Evolutionary conservation across 208 protist species (phyloP), one percentile per base, ranked within the genome.

Genomic region (Leishmania tarentolae): DNA sequence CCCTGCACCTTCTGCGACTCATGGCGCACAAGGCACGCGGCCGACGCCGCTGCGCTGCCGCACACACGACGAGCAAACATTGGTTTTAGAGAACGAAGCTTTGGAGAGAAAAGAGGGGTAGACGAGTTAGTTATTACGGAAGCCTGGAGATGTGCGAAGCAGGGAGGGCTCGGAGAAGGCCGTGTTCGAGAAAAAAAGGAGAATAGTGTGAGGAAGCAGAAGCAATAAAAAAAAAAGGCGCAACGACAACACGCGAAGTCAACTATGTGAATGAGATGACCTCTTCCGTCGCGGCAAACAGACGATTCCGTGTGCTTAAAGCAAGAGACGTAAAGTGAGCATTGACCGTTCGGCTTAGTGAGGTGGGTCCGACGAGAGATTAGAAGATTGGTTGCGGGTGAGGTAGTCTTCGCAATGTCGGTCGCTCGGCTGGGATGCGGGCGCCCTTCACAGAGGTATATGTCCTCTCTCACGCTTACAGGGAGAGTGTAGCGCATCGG

Each of bases 1-100:
- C 93, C 94, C 78, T 90, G 83, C 74, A 97, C 90, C 87, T 97
- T 90, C 56, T 83, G 76, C 72, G 87, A 89, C 79, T 88, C 84
- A 80, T 85, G 79, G 77, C 90, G 88, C 70, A 81, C 88, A 28
- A 87, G 74, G 53, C 65, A 63, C 59, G 80, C 81, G 70, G 80
- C 87, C 37, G 80, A 79, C 76, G 78, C 86, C 57, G 88, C 50
- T 56, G 76, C 71, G 72, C 84, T 71, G 8, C 80, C 80, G 81
- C 88, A 86, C 63, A 95, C 84, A 85, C 89, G 88, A 82, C 89
- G 91, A 83, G 89, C 84, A 59, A 94, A 89, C 90, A 90, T 90
- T 3, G 35, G 17, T 2, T n/a, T 37, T 31, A 37, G 61, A 31
- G 61, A 13, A n/a, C 7, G 46, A 47, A 47, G 46, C 46, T 2